phyloP scores from a whole-genome alignment of 805 yeast genomes.

The Candida dajiaensis region DNA sequence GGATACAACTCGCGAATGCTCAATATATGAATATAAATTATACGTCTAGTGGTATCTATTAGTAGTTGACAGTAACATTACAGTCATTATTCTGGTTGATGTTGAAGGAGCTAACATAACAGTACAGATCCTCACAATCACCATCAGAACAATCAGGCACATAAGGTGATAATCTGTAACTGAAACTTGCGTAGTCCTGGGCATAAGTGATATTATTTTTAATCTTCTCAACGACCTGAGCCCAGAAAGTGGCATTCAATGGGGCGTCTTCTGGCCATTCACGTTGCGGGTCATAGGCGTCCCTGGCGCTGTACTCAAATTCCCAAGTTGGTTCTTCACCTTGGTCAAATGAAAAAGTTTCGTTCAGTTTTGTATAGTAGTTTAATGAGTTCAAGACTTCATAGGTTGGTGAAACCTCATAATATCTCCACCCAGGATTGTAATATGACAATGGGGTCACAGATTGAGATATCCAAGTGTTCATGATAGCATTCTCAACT shows the following conservation, averaged over 20 bases:
- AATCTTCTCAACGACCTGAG: conserved; percentile 31
- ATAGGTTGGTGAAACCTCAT: conserved; percentile 54
- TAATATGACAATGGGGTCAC: conserved; percentile 54
- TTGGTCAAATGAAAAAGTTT: conserved; percentile 41
- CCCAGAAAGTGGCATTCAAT: conserved; percentile 66
- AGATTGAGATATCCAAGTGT: conserved; percentile 63
- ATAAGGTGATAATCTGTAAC: conserved; percentile 51
- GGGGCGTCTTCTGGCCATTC: conserved; percentile 57
- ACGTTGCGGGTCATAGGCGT: conserved; percentile 41
- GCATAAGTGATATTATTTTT: conserved; percentile 36
- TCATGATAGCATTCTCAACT: conserved; percentile 41
- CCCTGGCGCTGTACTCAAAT: conserved; percentile 61
- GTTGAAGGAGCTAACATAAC: conserved; percentile 18
- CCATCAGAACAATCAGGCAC: conserved; percentile 40
- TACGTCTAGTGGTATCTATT: not conserved
- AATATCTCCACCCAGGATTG: conserved; percentile 72
- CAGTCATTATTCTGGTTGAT: conserved; percentile 15
- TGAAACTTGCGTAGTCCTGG: conserved; percentile 42
- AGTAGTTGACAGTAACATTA: not conserved
- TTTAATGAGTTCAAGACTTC: conserved; percentile 55
- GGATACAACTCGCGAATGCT: too few species aligned
- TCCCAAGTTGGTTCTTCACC: conserved; percentile 59
- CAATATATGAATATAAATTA: too few species aligned
- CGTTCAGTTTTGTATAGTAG: conserved; percentile 54
- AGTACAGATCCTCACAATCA: conserved; percentile 16